A percentile compares a stretch with the other conserved stretches of the same genome.
These are phyloP conservation scores for Phoma sp. DNA, from an alignment of 2,329 filamentous ascomycete species.

Conservation along the genomic window DNA sequence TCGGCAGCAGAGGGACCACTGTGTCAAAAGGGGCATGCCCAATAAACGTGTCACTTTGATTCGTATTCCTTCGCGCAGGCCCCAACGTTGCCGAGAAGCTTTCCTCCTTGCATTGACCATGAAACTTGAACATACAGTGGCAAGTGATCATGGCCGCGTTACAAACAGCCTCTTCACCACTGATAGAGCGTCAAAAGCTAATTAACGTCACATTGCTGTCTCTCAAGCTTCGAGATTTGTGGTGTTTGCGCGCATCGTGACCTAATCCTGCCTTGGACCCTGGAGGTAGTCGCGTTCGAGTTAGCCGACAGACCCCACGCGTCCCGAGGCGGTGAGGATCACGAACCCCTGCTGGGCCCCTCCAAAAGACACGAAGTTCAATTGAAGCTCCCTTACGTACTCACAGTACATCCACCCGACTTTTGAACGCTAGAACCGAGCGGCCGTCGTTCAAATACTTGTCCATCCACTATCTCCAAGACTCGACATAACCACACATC, in stretches of 20 bases:
- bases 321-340: slow-evolving; percentile 30
- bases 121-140: background rate
- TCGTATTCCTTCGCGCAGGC: background rate
- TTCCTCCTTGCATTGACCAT: background rate
- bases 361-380: slow-evolving; percentile 27
- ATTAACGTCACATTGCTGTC: background rate
- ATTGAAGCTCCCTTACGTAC: slow-evolving; percentile 20
- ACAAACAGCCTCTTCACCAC: too few species aligned
- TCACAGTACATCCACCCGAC: background rate
- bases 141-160: too few species aligned
- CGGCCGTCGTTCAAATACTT: background rate
- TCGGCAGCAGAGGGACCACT: background rate
- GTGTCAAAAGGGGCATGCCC: background rate
- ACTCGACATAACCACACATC: background rate
- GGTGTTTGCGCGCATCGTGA: slow-evolving; percentile 4
- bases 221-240: background rate
- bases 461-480: background rate
- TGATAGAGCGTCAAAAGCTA: too few species aligned
- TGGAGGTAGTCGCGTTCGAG: slow-evolving; percentile 15
- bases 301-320: slow-evolving; percentile 28
- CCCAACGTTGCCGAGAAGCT: background rate
- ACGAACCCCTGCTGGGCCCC: too few species aligned
- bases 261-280: slow-evolving; percentile 12
- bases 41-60: background rate
- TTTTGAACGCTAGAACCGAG: background rate